Conservation (phyloP, 1,139 yeast genomes). For the Arxiozyma heterogenica region DNA sequence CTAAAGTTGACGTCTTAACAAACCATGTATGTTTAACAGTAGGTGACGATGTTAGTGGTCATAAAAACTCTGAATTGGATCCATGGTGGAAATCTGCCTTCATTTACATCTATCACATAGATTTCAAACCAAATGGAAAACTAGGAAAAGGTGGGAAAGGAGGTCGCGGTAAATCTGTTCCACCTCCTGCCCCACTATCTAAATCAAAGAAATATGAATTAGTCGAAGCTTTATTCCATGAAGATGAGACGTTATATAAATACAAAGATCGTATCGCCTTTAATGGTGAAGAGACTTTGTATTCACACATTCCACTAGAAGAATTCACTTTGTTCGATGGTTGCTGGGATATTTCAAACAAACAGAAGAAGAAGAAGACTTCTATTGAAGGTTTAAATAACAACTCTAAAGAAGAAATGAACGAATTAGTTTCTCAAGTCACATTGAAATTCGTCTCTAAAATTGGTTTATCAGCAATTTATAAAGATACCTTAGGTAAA, state of each 20-base stretch:
- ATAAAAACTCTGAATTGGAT: slow-evolving; percentile 4
- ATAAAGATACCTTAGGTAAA: slow-evolving; percentile 12
- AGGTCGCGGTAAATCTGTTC: slow-evolving; percentile 5
- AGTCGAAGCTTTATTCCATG: slow-evolving; percentile 14
- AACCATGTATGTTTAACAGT: slow-evolving; percentile 9
- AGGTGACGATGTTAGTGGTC: slow-evolving; percentile 13
- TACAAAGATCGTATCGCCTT: slow-evolving; percentile 16
- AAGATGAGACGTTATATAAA: slow-evolving; percentile 14
- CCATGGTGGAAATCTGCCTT: slow-evolving; percentile 18
- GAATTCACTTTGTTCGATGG: slow-evolving; percentile 19
- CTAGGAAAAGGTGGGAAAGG: neutral
- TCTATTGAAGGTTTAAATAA: slow-evolving; percentile 5
- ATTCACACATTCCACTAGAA: slow-evolving; percentile 17
- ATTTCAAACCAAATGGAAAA: slow-evolving; percentile 7
- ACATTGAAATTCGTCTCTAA: slow-evolving; percentile 14
- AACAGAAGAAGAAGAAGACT: slow-evolving; percentile 10
- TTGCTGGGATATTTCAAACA: slow-evolving; percentile 16
- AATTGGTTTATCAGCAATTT: slow-evolving; percentile 14
- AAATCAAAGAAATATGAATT: slow-evolving; percentile 16
- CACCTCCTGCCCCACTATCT: slow-evolving; percentile 12
- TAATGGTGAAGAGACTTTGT: slow-evolving; percentile 20
- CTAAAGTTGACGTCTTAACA: slow-evolving; percentile 15
- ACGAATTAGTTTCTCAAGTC: slow-evolving; percentile 12
- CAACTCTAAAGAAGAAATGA: slow-evolving; percentile 1
- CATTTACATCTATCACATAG: slow-evolving; percentile 15